phyloP scores from a whole-genome alignment of 805 yeast species.

The Candida patagonica region DNA sequence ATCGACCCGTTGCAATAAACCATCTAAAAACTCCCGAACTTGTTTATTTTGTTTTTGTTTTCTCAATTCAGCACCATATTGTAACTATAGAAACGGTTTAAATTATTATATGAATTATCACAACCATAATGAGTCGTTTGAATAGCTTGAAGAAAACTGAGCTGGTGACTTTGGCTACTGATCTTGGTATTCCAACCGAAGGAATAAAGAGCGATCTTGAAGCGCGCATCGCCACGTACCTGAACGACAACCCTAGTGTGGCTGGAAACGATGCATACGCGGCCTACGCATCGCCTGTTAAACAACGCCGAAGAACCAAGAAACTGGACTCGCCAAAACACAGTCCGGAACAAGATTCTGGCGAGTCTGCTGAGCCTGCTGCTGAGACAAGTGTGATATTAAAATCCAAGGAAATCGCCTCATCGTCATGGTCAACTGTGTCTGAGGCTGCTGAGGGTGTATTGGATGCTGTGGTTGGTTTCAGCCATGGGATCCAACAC shows the following conservation, averaged over 20 bases:
- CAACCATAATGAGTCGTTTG: conserved; percentile 28
- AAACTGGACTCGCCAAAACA: conserved; percentile 9
- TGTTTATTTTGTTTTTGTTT: too few relatives aligned
- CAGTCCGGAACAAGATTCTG: conserved; percentile 12
- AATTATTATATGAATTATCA: too few relatives aligned
- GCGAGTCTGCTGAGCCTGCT: conserved; percentile 16
- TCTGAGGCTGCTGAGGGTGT: conserved; percentile 19
- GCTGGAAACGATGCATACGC: conserved; percentile 18
- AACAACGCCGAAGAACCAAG: conserved; percentile 12
- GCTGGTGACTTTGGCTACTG: conserved; percentile 30
- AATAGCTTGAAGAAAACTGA: conserved; percentile 30
- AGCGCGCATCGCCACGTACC: conserved; percentile 18
- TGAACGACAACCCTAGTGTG: conserved; percentile 14
- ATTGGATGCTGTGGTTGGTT: conserved; percentile 7
- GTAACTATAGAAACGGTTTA: too few relatives aligned
- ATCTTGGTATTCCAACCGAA: conserved; percentile 26
- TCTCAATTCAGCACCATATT: too few relatives aligned
- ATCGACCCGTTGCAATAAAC: too few relatives aligned
- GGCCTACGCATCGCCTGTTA: conserved; percentile 12
- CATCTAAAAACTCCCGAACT: too few relatives aligned
- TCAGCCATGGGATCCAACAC: conserved; percentile 16
- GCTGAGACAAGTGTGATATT: conserved; percentile 5
- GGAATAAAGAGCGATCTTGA: conserved; percentile 26
- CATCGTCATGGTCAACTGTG: conserved; percentile 18
- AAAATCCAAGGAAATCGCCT: conserved; percentile 15